These are phyloP conservation scores for Cyphellophora europaea DNA, from an alignment of 2,329 filamentous ascomycete genomes.

Conservation along the genomic window DNA sequence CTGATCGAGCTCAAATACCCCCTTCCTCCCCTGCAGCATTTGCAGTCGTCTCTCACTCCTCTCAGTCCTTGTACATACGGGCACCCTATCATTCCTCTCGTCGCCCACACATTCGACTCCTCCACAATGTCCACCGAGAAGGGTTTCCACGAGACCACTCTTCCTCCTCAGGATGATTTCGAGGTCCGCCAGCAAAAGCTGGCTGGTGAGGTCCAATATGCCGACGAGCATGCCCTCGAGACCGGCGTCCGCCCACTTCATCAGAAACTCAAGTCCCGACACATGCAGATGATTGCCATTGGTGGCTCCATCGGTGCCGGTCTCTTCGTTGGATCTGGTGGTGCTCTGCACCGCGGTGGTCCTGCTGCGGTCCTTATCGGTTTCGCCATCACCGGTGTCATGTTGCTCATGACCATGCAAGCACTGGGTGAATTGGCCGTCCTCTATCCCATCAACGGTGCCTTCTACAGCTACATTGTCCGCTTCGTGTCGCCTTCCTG, in stretches of 20 bases:
- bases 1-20: too few species aligned
- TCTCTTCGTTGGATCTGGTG: conserved; percentile 29
- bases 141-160: too few species aligned
- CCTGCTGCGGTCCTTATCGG: conserved; percentile 27
- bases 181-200: conserved; percentile 10
- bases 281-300: conserved; percentile 15
- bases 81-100: too few species aligned
- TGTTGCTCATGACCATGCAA: conserved; percentile 41
- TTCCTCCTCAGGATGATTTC: too few species aligned
- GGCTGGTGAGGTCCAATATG: conserved; percentile 9
- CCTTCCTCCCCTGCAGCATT: too few species aligned
- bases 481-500: conserved; percentile 42
- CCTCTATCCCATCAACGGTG: conserved; percentile 66
- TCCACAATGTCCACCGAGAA: too few species aligned
- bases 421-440: conserved; percentile 60
- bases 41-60: too few species aligned
- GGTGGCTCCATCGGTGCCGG: conserved; percentile 27
- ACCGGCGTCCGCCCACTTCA: conserved; percentile 6
- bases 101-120: too few species aligned
- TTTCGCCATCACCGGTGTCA: conserved; percentile 49
- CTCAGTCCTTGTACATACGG: too few species aligned
- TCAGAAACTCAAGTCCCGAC: conserved; percentile 16
- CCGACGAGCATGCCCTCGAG: conserved; percentile 8
- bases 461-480: conserved; percentile 60
- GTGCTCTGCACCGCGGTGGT: conserved; percentile 26